Conservation (phyloP, 345 rosid species). For the Eucalyptus erythrocorys region DNA sequence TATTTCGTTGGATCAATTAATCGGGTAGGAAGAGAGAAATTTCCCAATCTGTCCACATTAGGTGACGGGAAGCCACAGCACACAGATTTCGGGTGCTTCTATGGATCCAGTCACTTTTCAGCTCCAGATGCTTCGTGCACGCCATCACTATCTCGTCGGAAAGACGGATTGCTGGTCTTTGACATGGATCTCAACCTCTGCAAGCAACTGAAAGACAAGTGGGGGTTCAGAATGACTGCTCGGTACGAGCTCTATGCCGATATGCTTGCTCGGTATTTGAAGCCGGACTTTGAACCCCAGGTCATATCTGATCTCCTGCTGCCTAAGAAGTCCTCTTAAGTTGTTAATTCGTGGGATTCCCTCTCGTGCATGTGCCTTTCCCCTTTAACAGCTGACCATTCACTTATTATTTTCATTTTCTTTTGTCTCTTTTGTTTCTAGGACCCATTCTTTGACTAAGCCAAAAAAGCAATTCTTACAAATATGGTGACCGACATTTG, state of each 20-base stretch:
- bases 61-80: slow-evolving; percentile 89
- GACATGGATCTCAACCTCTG: slow-evolving; percentile 94
- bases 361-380: too few species aligned
- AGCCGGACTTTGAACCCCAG: slow-evolving; percentile 70
- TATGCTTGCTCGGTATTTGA: slow-evolving; percentile 40
- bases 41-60: slow-evolving; percentile 83
- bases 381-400: too few species aligned
- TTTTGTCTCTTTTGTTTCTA: too few species aligned
- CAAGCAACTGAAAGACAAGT: slow-evolving; percentile 81
- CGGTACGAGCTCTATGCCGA: slow-evolving; percentile 65
- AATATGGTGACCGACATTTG: too few species aligned
- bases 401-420: too few species aligned
- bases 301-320: slow-evolving; percentile 66
- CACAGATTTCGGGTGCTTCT: slow-evolving; percentile 76
- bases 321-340: slow-evolving; percentile 41
- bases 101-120: slow-evolving; percentile 86
- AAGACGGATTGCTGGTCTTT: slow-evolving; percentile 65
- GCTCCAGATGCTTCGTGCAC: slow-evolving; percentile 45
- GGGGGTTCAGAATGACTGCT: slow-evolving; percentile 90
- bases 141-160: slow-evolving; percentile 64
- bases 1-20: slow-evolving; percentile 90
- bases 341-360: not conserved
- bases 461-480: too few species aligned
- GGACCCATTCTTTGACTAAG: too few species aligned
- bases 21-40: slow-evolving; percentile 83